Conservation (phyloP, 768 basidiomycete species). For the Pilatotrama ljubarskyi region DNA sequence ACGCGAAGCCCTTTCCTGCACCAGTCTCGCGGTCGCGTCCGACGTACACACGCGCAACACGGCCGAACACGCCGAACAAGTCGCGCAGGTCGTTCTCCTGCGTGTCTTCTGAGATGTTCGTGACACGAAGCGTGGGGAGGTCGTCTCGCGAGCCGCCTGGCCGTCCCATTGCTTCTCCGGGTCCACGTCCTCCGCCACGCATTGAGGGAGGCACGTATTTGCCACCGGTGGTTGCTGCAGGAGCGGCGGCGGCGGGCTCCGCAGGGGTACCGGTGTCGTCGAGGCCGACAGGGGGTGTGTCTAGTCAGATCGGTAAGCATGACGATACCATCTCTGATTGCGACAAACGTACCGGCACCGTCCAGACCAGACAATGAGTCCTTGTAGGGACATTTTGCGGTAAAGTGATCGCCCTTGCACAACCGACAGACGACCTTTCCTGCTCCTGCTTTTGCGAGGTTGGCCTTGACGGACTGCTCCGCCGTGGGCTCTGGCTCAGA, state of each 20-base stretch:
- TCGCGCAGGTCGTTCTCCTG: constrained; percentile 93
- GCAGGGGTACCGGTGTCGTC: constrained; percentile 37
- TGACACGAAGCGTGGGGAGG: constrained; percentile 93
- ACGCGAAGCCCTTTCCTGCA: constrained; percentile 94
- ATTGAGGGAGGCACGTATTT: constrained; percentile 96
- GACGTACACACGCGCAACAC: constrained; percentile 88
- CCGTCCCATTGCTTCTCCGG: constrained; percentile 77
- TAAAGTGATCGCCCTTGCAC: constrained; percentile 97
- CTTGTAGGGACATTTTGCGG: constrained; percentile 97
- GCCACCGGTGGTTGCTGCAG: constrained; percentile 50
- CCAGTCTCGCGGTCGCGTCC: constrained; percentile 95
- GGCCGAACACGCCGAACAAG: constrained; percentile 83
- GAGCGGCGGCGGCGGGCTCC: constrained; percentile 35
- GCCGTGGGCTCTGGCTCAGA: constrained; percentile 66
- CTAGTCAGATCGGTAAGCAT: constrained; percentile 23
- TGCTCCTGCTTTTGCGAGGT: constrained; percentile 70
- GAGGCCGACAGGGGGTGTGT: constrained; percentile 40
- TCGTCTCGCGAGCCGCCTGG: constrained; percentile 74
- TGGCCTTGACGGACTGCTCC: constrained; percentile 65
- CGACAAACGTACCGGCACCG: constrained; percentile 46
- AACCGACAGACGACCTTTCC: constrained; percentile 91
- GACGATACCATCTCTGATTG: background rate
- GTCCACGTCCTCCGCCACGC: constrained; percentile 67
- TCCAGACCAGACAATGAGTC: constrained; percentile 83
- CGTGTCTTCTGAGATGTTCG: constrained; percentile 95